Base-by-base conservation (phyloP, 192 early-diverging fungal species). In the Backusella circina region DNA sequence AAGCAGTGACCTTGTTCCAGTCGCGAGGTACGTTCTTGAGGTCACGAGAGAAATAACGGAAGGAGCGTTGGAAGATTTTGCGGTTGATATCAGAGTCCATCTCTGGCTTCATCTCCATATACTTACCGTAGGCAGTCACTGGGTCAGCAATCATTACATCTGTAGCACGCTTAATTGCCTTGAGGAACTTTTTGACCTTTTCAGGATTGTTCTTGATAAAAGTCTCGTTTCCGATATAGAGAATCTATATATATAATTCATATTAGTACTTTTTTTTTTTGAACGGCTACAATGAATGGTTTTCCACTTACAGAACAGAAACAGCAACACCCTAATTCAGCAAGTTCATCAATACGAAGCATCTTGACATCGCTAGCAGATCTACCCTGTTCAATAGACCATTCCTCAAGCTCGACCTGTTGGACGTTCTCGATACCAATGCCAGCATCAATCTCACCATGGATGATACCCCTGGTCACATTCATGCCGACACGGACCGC, bases 401-500 rank as follows among this genome's bases (percentile, higher is more conserved):
- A 89, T 44, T 90, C 82, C 73, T 90, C 89, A 8, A 90, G 67
- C 38, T 86, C 85, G 30, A 89, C 89, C 80, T 85, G 84, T 73
- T 91, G 90, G 38, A 91, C 85, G 71, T 91, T 91, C 57, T 91
- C 90, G 18, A 91, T 78, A 8, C 90, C 90, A 41, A 91, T 88
- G 32, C 90, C 90, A 15, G 88, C 90, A 80, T 91, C 84, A 70
- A 91, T 90, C 2, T 83, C 79, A 15, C 86, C 85, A 33, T 81
- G 73, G 51, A 84, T 89, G 75, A 91, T 87, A 16, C 88, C 86
- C 16, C 83, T 82, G 12, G 88, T 85, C 2, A 91, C 90, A 71
- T 90, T 90, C 90, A 91, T 91, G 10, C 90, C 90, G 2, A 90
- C 90, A 37, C 90, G 86, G 7, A 91, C 87, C 47, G 90, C 88